Evolutionary conservation across 2,329 filamentous ascomycete species (phyloP).

Genomic region (Hirsutella thompsonii): DNA sequence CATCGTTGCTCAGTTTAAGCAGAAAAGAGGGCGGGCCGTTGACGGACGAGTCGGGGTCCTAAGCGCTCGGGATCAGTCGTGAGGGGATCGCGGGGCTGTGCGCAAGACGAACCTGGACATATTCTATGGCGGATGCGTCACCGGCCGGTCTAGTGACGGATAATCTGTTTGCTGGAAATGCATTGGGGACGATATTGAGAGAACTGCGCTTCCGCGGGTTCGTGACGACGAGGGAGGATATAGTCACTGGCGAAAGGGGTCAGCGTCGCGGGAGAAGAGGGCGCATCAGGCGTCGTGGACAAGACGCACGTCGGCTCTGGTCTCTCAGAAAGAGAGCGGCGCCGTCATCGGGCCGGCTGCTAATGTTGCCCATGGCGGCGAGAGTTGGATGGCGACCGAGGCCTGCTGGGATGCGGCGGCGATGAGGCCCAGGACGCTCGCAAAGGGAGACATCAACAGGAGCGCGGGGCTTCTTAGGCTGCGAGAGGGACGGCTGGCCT

Average conservation of each 20-base stretch:
- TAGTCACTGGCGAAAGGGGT: conserved; percentile 51
- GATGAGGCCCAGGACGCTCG: conserved; percentile 5
- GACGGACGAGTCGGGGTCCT: conserved; percentile 63
- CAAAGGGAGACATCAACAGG: conserved; percentile 12
- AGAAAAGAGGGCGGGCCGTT: conserved; percentile 57
- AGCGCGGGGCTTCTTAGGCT: too few species aligned
- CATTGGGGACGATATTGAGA: conserved; percentile 69
- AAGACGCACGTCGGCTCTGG: conserved; percentile 69
- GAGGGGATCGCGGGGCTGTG: background rate
- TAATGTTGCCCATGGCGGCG: conserved; percentile 76
- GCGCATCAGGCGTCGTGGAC: background rate
- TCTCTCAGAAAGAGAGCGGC: conserved; percentile 74
- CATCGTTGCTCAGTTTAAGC: conserved; percentile 76
- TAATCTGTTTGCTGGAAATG: conserved; percentile 73
- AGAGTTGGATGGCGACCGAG: conserved; percentile 4
- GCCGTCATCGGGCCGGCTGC: conserved; percentile 78
- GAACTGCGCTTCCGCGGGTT: conserved; percentile 68
- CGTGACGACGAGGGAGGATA: conserved; percentile 71
- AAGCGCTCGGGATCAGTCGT: conserved; percentile 7
- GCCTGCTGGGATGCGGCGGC: conserved; percentile 4
- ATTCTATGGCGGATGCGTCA: conserved; percentile 73
- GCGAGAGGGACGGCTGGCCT: too few species aligned
- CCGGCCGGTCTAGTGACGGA: conserved; percentile 56
- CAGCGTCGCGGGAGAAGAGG: conserved; percentile 1
- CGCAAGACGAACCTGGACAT: conserved; percentile 60